Base-by-base conservation (phyloP, 768 basidiomycete species). In the Phaeotremella skinneri region DNA sequence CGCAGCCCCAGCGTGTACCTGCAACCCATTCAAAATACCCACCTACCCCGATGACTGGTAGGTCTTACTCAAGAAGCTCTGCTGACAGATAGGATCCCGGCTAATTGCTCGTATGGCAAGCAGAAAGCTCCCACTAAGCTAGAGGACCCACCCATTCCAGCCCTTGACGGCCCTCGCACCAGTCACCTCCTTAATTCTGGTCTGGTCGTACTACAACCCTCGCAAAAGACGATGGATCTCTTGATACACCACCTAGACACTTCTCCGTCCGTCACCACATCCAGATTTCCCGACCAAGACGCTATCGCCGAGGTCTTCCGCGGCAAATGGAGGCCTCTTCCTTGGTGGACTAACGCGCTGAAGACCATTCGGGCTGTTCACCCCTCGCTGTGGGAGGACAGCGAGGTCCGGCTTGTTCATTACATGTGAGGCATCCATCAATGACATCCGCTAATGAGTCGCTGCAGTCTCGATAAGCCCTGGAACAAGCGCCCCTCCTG, bases 31-130 rank as follows among this genome's bases (percentile, higher is more conserved):
- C 37, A 87, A 85, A 71, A 74, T 94, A 20, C 61, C 81, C 2
- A 90, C 93, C 75, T 99, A 99, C 78, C 94, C 94, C 6, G 68
- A 77, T 2, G 91, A 96, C 73, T 99, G 94, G 96, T 82, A 52
- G 73, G 80, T 67, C 14, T 49, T 20, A 9, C 23, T 50, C 42
- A 14, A 20, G 16, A 16, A 45, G 23, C 43, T 49, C 2, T 17
- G 51, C 41, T 55, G 9, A 17, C 26, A 14, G 17, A 6, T 17
- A 97, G 94, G 94, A 81, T 85, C 37, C 92, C 94, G n/a, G 85
- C 79, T 59, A 97, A 98, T 70, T 99, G 94, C 76, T 85, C 88
- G 21, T 86, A 91, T 75, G 86, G 79, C 34, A 78, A 82, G 21
- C 84, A 82, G 4, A 56, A 57, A 32, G 51, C 62, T 14, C 50